Conservation (phyloP, 257 asterid species). For the Forsythia viridissima region DNA sequence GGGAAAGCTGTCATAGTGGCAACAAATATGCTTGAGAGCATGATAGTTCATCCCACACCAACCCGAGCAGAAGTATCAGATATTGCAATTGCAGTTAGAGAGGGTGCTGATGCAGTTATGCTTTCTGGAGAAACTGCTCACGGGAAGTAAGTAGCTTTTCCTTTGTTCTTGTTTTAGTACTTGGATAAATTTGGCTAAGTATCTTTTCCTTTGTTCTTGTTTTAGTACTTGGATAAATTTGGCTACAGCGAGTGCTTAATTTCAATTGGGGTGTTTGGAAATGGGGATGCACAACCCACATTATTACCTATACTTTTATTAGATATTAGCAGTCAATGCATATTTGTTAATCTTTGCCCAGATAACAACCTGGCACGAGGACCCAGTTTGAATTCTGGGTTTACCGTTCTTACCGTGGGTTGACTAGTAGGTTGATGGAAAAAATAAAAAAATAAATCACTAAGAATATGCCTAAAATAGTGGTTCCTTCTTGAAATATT, state of each 20-base stretch:
- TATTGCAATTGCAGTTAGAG: conserved; percentile 93
- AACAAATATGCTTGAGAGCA: conserved; percentile 98
- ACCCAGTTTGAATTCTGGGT: too few relatives aligned
- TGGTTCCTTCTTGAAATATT: too few relatives aligned
- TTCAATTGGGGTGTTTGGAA: too few relatives aligned
- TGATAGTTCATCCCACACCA: conserved; percentile 97
- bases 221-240: background rate
- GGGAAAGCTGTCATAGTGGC: conserved; percentile 99
- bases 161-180: background rate
- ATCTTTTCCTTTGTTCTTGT: background rate
- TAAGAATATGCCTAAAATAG: too few relatives aligned
- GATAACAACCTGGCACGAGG: too few relatives aligned
- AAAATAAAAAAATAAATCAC: too few relatives aligned
- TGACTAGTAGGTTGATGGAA: too few relatives aligned
- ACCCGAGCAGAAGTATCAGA: conserved; percentile 99
- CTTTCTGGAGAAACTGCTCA: conserved; percentile 99
- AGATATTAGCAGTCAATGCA: too few relatives aligned
- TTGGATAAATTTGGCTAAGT: conserved; percentile 21
- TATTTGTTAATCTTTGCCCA: too few relatives aligned
- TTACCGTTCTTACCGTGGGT: too few relatives aligned
- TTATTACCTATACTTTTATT: too few relatives aligned
- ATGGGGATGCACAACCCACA: too few relatives aligned
- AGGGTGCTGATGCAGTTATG: conserved; percentile 98
- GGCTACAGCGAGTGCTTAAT: background rate
- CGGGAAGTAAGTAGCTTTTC: conserved; percentile 70